A percentile compares a stretch with the other conserved stretches of the same genome.
Conservation (phyloP, 2,329 filamentous ascomycete genomes). For the Drechslera avenae region DNA sequence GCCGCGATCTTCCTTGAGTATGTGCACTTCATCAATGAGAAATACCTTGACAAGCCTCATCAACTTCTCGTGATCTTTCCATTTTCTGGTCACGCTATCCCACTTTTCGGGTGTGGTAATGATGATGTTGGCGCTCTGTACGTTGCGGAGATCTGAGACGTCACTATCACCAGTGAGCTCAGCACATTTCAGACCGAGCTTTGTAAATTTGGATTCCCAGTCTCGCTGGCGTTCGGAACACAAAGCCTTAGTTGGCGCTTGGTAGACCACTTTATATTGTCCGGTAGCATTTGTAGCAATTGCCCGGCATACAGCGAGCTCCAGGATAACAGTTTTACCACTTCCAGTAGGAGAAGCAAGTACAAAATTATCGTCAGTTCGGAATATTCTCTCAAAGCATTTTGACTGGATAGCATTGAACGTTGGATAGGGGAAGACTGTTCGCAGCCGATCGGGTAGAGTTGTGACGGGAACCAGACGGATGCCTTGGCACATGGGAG, state of each 20-base stretch:
- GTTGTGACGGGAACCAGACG: conserved; percentile 62
- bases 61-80: conserved; percentile 77
- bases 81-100: conserved; percentile 87
- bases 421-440: conserved; percentile 72
- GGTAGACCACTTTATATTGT: conserved; percentile 81
- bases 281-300: conserved; percentile 61
- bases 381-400: conserved; percentile 71
- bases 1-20: conserved; percentile 78
- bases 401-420: conserved; percentile 87
- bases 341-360: conserved; percentile 83
- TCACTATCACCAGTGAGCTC: conserved; percentile 85
- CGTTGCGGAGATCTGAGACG: conserved; percentile 65
- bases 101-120: conserved; percentile 90
- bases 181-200: conserved; percentile 70
- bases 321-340: conserved; percentile 81
- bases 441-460: conserved; percentile 71
- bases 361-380: conserved; percentile 74
- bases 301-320: conserved; percentile 79
- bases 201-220: conserved; percentile 75
- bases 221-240: conserved; percentile 78
- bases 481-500: conserved; percentile 62
- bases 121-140: conserved; percentile 79
- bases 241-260: conserved; percentile 82
- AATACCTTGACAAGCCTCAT: conserved; percentile 79
- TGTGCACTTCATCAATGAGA: conserved; percentile 86